phyloP scores from a whole-genome alignment of 352 stramenopile species.

The Chrysophaeum taylorii region DNA sequence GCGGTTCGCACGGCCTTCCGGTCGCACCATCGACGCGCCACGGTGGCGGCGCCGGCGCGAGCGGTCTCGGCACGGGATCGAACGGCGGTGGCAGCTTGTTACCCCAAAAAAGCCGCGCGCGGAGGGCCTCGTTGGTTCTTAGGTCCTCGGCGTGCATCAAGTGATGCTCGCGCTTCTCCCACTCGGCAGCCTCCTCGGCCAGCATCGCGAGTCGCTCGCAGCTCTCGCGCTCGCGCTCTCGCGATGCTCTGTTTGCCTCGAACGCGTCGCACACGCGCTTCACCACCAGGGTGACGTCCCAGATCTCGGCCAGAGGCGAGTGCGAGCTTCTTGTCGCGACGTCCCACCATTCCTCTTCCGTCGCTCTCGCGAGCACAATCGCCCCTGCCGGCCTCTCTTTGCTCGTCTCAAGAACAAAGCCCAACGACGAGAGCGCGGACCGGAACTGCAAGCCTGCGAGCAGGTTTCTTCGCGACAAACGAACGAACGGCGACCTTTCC shows the following conservation, averaged over 20 bases:
- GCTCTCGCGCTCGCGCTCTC: neutral
- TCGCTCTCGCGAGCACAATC: neutral
- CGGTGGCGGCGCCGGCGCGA: neutral
- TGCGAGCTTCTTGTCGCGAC: neutral
- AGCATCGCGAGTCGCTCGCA: neutral
- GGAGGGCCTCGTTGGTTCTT: neutral
- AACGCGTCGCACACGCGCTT: too few relatives aligned
- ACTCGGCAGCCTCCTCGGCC: neutral
- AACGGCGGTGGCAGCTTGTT: too few relatives aligned
- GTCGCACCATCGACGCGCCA: neutral
- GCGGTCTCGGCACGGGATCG: too few relatives aligned
- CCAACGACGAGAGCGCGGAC: too few relatives aligned
- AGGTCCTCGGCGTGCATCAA: neutral
- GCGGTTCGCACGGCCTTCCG: neutral
- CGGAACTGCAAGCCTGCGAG: too few relatives aligned
- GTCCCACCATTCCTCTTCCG: neutral
- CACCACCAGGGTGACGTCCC: neutral
- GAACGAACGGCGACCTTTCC: neutral
- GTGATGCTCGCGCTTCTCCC: neutral
- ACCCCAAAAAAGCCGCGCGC: neutral
- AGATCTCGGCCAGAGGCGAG: neutral
- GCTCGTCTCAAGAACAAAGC: too few relatives aligned
- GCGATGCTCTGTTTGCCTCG: too few relatives aligned
- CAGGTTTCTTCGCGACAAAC: too few relatives aligned
- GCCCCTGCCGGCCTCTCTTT: neutral